Base-by-base conservation (phyloP, 2,329 filamentous ascomycete species). In the Stagonosporopsis vannaccii region DNA sequence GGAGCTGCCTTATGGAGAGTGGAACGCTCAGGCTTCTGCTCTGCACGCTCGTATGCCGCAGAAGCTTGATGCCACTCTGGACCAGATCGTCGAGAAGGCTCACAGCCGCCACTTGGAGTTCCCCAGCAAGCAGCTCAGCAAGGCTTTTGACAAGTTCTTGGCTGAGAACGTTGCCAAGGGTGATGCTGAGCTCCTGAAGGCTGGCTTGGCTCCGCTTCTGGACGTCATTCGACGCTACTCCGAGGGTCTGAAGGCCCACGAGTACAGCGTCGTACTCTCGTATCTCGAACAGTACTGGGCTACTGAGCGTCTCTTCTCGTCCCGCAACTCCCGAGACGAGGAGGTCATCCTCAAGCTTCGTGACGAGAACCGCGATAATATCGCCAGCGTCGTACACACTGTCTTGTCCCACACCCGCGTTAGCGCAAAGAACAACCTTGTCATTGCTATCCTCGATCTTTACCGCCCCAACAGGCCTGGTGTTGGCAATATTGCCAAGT, bases 41-140 rank as follows among this genome's bases (percentile, higher is more conserved):
- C 85, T 99, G n/a, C 94, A 98, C 78, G 91, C 93, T 6, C 90
- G 95, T 69, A 99, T 98, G 90, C 95, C 95, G 0, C 89, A 94
- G 74, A 97, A 94, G 80, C 87, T 99, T 26, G 93, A 97, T 67
- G 77, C 87, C 20, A 87, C 86, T 62, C 89, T 99, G 64, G 87
- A 88, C 12, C 90, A 95, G 69, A 89, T 96, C 40, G 89, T 98
- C 47, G 94, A 98, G 56, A 89, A 90, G 58, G 87, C 92, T 37
- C 90, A 88, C 76, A 80, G 86, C 52, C 87, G 95, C 42, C 87
- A 90, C 58, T 82, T 85, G 9, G 95, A 99, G 72, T 99, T 99
- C 82, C 95, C 95, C 9, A 90, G 93, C 58, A 96, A 96, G 81
- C 86, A 90, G 59, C 83, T 99, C 39, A 81, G 85, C 61, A 96